Conservation (phyloP, 2,329 filamentous ascomycete species). For the Aspergillus sp. region DNA sequence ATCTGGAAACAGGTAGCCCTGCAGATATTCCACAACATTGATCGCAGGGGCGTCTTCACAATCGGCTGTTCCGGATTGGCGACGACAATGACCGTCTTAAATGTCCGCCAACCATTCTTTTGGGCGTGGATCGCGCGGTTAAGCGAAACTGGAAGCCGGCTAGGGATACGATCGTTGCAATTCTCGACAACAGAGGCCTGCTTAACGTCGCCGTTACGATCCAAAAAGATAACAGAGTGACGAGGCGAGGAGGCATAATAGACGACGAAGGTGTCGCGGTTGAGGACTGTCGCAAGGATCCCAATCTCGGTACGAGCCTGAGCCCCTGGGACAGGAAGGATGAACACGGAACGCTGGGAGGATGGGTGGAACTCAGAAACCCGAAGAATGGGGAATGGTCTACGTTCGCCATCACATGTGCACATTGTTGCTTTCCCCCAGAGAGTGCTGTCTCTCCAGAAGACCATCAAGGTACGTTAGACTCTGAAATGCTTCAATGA, state of each 20-base stretch:
- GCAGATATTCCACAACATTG: not conserved
- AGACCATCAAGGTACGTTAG: not conserved
- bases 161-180: not conserved
- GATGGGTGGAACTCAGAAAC: not conserved
- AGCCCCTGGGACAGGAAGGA: not conserved
- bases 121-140: not conserved
- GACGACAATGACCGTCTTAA: not conserved
- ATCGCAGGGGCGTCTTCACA: not conserved
- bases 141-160: not conserved
- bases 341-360: not conserved
- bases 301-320: not conserved
- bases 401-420: not conserved
- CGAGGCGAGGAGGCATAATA: too few relatives aligned
- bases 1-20: not conserved
- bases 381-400: not conserved
- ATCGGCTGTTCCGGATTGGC: not conserved
- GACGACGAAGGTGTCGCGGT: not conserved
- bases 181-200: not conserved
- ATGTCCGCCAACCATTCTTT: not conserved
- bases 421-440: not conserved
- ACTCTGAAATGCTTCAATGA: not conserved
- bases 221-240: not conserved
- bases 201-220: not conserved
- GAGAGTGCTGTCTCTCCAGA: not conserved
- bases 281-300: not conserved